Percentiles rank a stretch among this genome's conserved stretches.
Evolutionary conservation across 495 filamentous ascomycete genomes (phyloP).

Genomic region (Sabuloglossum arenarium): DNA sequence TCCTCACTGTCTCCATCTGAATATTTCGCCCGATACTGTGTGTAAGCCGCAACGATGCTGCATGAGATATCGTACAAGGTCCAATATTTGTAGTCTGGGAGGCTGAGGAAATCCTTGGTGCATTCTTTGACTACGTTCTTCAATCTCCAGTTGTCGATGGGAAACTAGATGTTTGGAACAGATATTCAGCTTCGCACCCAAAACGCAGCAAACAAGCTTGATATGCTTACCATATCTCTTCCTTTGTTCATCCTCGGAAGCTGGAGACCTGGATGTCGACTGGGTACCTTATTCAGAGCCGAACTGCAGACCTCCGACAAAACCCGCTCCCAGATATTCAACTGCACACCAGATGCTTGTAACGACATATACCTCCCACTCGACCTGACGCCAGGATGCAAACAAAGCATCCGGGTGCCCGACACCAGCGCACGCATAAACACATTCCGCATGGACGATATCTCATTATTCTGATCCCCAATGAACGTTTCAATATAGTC

Average conservation of each 20-base stretch:
- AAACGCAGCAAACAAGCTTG: too few relatives aligned
- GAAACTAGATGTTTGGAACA: neutral
- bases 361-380: neutral
- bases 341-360: neutral
- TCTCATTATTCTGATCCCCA: neutral
- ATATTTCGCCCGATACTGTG: neutral
- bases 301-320: neutral
- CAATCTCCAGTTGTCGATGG: neutral
- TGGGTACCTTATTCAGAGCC: neutral
- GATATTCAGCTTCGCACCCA: neutral
- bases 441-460: neutral
- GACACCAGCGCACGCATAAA: neutral
- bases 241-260: neutral
- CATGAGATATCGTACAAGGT: slow-evolving; percentile 1
- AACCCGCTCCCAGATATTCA: neutral
- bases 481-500: neutral
- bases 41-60: neutral
- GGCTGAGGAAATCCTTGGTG: neutral
- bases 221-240: too few relatives aligned
- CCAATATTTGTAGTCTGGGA: neutral
- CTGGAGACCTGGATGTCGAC: neutral
- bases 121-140: neutral
- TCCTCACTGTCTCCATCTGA: neutral
- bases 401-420: neutral
- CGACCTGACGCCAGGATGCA: neutral